Percentiles rank a stretch among this genome's conserved stretches.
phyloP scores from a whole-genome alignment of 352 stramenopile species.

The Globisporangium orthogonon region DNA sequence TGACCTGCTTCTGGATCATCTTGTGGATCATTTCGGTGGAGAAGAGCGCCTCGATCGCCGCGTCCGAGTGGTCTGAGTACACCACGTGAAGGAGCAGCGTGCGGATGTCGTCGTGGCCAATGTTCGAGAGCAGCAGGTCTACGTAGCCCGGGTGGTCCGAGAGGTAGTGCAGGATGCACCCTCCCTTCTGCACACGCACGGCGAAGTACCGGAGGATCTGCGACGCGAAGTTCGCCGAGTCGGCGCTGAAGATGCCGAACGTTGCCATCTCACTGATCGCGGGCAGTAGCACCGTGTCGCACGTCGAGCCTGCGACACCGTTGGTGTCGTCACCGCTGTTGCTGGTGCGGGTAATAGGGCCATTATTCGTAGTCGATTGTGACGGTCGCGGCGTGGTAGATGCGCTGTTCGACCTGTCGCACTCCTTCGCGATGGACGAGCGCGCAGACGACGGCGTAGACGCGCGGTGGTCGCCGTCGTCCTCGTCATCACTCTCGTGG shows the following conservation, averaged over 20 bases:
- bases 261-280: slow-evolving; percentile 35
- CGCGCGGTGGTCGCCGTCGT: neutral
- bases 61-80: slow-evolving; percentile 82
- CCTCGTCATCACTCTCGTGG: slow-evolving; percentile 14
- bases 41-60: slow-evolving; percentile 63
- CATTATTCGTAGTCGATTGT: neutral
- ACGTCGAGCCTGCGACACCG: slow-evolving; percentile 18
- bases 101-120: slow-evolving; percentile 77
- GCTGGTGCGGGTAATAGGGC: neutral
- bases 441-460: slow-evolving; percentile 9
- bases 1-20: slow-evolving; percentile 73
- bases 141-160: slow-evolving; percentile 43
- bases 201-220: slow-evolving; percentile 81
- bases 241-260: slow-evolving; percentile 69
- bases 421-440: slow-evolving; percentile 4
- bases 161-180: slow-evolving; percentile 73
- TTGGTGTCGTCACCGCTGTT: slow-evolving; percentile 15
- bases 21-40: slow-evolving; percentile 65
- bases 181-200: slow-evolving; percentile 67
- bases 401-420: slow-evolving; percentile 6
- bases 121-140: slow-evolving; percentile 71
- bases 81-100: slow-evolving; percentile 72
- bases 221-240: slow-evolving; percentile 73
- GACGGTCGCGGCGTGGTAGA: neutral
- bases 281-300: slow-evolving; percentile 27